Evolutionary conservation across 768 basidiomycete species (phyloP).

Genomic region (Suillus variegatus): DNA sequence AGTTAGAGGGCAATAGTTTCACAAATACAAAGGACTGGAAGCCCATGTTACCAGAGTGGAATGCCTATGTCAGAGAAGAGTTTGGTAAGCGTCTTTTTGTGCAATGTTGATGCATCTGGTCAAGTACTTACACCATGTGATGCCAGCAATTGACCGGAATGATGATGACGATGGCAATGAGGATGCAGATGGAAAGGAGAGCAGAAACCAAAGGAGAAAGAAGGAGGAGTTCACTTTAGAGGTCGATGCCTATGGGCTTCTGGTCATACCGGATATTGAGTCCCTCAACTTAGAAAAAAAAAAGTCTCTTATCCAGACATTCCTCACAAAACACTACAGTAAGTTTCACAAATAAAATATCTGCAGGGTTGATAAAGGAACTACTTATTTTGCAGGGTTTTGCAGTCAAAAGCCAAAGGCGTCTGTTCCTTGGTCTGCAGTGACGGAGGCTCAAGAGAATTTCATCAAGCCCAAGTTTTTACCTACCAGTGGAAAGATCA

Average conservation of each 20-base stretch:
- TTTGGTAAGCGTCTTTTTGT: not conserved
- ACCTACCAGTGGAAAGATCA: not conserved
- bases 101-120: not conserved
- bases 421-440: not conserved
- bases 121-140: not conserved
- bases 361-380: not conserved
- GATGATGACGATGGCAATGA: not conserved
- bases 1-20: not conserved
- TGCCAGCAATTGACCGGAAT: not conserved
- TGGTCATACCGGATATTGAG: not conserved
- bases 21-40: not conserved
- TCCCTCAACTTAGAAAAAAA: too few relatives aligned
- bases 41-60: not conserved
- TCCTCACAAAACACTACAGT: constrained; percentile 1
- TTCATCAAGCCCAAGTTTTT: not conserved
- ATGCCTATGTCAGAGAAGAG: not conserved
- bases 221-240: not conserved
- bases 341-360: not conserved
- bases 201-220: not conserved
- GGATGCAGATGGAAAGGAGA: not conserved
- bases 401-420: not conserved
- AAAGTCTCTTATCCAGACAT: not conserved
- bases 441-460: not conserved
- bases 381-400: not conserved
- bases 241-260: not conserved